These are phyloP conservation scores for Isabelozyma gotoi DNA, from an alignment of 805 yeast genomes.

Conservation along the genomic window DNA sequence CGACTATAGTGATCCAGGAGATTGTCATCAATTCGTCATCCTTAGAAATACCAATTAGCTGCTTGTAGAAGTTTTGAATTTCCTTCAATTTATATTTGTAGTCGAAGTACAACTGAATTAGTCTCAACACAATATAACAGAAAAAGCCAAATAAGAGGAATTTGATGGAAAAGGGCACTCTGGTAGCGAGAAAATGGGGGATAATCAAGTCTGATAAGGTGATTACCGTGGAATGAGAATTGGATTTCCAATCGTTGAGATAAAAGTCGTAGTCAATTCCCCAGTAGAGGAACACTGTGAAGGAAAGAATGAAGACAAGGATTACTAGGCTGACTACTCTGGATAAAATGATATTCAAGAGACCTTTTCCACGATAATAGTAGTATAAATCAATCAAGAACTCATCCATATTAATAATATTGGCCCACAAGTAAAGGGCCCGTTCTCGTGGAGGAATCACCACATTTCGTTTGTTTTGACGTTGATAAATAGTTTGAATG, in stretches of 20 bases:
- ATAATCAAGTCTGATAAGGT: slow-evolving; percentile 35
- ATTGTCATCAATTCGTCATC: slow-evolving; percentile 83
- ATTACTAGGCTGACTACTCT: slow-evolving; percentile 69
- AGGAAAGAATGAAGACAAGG: slow-evolving; percentile 72
- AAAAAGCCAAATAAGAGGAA: slow-evolving; percentile 63
- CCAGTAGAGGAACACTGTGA: slow-evolving; percentile 75
- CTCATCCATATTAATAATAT: slow-evolving; percentile 85
- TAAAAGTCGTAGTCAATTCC: slow-evolving; percentile 66
- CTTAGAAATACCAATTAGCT: slow-evolving; percentile 69
- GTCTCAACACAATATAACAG: slow-evolving; percentile 50
- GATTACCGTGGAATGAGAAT: slow-evolving; percentile 13
- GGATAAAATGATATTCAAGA: slow-evolving; percentile 69
- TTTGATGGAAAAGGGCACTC: slow-evolving; percentile 47
- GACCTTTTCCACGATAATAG: slow-evolving; percentile 85
- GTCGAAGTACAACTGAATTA: slow-evolving; percentile 58
- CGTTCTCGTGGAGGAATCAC: slow-evolving; percentile 56
- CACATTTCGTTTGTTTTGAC: slow-evolving; percentile 11
- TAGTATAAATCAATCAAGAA: slow-evolving; percentile 80
- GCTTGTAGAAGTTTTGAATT: slow-evolving; percentile 71
- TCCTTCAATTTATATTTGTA: slow-evolving; percentile 63
- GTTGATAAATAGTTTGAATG: slow-evolving; percentile 6
- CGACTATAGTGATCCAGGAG: slow-evolving; percentile 86
- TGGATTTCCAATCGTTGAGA: slow-evolving; percentile 21
- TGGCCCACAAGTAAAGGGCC: slow-evolving; percentile 96
- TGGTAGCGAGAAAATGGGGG: slow-evolving; percentile 45